Base-by-base conservation (phyloP, 805 yeast species). In the Candida morakotiae region DNA sequence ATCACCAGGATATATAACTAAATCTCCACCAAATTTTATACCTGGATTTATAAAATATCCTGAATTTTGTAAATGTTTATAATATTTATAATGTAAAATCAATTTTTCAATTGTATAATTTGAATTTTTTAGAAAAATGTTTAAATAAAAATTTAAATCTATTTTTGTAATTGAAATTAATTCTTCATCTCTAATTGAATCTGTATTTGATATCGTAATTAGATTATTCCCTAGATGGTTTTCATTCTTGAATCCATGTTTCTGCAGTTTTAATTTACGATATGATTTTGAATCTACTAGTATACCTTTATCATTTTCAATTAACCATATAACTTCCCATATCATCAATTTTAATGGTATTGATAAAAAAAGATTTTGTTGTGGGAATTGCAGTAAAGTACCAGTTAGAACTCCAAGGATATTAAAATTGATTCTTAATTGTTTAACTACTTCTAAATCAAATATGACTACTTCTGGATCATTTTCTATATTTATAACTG, bases 1-100 rank as follows among this genome's bases (percentile, higher is more conserved):
- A 55, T 91, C 98, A 1, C 97, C 98, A 0, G 97, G 98, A 46
- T 91, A 91, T 2, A 89, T 88, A 40, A 93, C 75, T 51, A 78
- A 88, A 38, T 79, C 79, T 4, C 96, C 94, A 2, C 98, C 98
- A 58, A 89, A 91, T 40, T 95, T 72, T 22, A 88, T 64, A 0
- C 98, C 98, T 0, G 98, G 96, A 22, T 87, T 71, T 13, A 85
- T 47, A 40, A 64, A 76, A 55, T 69, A 83, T 1, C 75, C 79
- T 10, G 54, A 51, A 5, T 52, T 47, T 39, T 70, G 69, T 24
- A 80, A 57, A 37, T 54, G 50, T 35, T 56, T 56, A 51, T 62
- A 81, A 3, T 42, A 38, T 3, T 40, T 38, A 19, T 52, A 52
- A 27, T 35, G 26, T 2, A 18, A 18, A 4, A 42, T 20, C 4